phyloP scores from a whole-genome alignment of 495 filamentous ascomycete genomes.

The Penicillium cataractarum region DNA sequence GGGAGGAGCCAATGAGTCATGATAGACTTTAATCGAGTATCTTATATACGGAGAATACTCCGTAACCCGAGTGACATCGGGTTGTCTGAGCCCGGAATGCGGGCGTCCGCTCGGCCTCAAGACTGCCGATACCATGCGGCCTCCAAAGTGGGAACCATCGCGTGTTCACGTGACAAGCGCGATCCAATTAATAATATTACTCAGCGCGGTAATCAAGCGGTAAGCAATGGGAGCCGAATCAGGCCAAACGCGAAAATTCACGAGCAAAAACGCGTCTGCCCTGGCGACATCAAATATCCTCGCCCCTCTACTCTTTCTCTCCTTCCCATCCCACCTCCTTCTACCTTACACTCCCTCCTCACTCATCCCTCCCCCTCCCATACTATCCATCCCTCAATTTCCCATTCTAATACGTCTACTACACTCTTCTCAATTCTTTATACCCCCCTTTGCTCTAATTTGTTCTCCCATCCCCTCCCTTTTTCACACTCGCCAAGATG shows the following conservation, averaged over 20 bases:
- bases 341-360: slow-evolving; percentile 21
- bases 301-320: slow-evolving; percentile 45
- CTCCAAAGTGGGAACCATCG: slow-evolving; percentile 5
- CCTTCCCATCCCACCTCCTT: slow-evolving; percentile 28
- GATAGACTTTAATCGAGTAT: no score
- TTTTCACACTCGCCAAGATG: slow-evolving; percentile 48
- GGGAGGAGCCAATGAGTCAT: not conserved
- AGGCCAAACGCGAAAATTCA: slow-evolving; percentile 48
- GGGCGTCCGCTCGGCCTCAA: slow-evolving; percentile 15
- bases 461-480: slow-evolving; percentile 17
- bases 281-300: slow-evolving; percentile 44
- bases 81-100: slow-evolving; percentile 31
- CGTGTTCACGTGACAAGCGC: slow-evolving; percentile 32
- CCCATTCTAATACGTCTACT: slow-evolving; percentile 8
- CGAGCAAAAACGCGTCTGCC: slow-evolving; percentile 44
- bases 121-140: slow-evolving; percentile 19
- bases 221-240: slow-evolving; percentile 33
- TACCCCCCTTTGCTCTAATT: slow-evolving; percentile 21
- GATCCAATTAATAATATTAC: slow-evolving; percentile 16
- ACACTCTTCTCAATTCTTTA: slow-evolving; percentile 17
- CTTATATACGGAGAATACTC: not conserved
- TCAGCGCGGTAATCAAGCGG: slow-evolving; percentile 13
- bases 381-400: slow-evolving; percentile 10
- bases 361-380: slow-evolving; percentile 19
- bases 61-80: slow-evolving; percentile 6